phyloP scores from a whole-genome alignment of 225 moss, liverwort and hornwort genomes.

The Physcomitrium patens region DNA sequence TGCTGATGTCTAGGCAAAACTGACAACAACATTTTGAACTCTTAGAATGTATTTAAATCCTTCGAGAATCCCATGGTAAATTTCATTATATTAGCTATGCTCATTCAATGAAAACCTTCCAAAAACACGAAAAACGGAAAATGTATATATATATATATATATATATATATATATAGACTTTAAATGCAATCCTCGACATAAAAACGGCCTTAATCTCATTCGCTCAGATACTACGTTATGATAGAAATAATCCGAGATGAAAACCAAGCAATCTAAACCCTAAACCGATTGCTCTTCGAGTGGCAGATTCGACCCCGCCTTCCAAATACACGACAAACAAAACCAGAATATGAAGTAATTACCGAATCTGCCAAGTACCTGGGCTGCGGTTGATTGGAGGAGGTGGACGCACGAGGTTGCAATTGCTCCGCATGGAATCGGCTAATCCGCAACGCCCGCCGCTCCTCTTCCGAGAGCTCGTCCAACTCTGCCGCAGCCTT shows the following conservation, averaged over 20 bases:
- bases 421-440: conserved; percentile 75
- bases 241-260: background rate
- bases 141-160: too few relatives aligned
- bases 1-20: background rate
- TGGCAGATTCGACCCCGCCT: background rate
- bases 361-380: conserved; percentile 22
- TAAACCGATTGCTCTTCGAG: background rate
- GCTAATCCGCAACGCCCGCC: conserved; percentile 88
- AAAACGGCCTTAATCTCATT: background rate
- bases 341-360: background rate
- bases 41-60: conserved; percentile 1
- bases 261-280: background rate
- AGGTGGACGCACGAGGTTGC: conserved; percentile 42
- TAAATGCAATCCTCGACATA: background rate
- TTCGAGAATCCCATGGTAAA: background rate
- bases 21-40: background rate
- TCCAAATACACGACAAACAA: background rate
- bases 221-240: background rate
- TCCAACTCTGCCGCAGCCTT: conserved; percentile 73
- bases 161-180: too few relatives aligned
- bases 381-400: conserved; percentile 44
- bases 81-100: background rate
- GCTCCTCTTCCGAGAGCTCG: conserved; percentile 84
- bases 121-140: background rate
- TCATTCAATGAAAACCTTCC: background rate